Percentiles rank a stretch among this genome's conserved stretches.
Conservation (phyloP, 768 basidiomycete genomes). For the Podaxis mareebaensis region DNA sequence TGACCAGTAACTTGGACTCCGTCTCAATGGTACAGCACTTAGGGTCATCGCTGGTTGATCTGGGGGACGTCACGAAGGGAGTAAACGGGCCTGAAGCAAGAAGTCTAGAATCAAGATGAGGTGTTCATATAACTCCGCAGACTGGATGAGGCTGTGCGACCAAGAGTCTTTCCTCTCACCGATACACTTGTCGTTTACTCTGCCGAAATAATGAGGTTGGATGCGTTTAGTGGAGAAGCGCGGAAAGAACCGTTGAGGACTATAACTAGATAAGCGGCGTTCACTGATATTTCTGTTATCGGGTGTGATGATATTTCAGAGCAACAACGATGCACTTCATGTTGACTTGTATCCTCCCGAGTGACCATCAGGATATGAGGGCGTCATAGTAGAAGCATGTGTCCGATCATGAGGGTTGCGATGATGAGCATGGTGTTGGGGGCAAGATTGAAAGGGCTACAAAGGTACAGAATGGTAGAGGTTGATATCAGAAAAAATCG, state of each 20-base stretch:
- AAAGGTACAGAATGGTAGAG: neutral
- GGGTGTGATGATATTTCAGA: constrained; percentile 40
- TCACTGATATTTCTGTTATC: neutral
- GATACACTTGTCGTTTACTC: constrained; percentile 54
- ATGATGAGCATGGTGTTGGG: constrained; percentile 12
- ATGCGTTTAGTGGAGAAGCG: constrained; percentile 51
- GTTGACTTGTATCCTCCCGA: constrained; percentile 31
- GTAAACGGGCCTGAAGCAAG: constrained; percentile 28
- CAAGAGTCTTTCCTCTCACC: constrained; percentile 48
- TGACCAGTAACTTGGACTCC: constrained; percentile 6
- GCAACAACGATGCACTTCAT: constrained; percentile 36
- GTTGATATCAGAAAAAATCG: neutral
- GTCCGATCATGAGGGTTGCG: constrained; percentile 31
- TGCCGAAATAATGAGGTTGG: constrained; percentile 48
- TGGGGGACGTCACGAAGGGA: constrained; percentile 43
- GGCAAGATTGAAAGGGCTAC: neutral
- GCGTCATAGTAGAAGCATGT: constrained; percentile 47
- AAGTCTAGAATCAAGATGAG: constrained; percentile 37
- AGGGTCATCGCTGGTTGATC: constrained; percentile 33
- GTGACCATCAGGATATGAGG: constrained; percentile 47
- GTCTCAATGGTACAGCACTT: constrained; percentile 4
- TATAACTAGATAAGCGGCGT: constrained; percentile 19
- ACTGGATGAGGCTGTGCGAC: constrained; percentile 40
- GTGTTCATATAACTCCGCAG: constrained; percentile 35
- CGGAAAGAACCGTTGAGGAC: constrained; percentile 41